Base-by-base conservation (phyloP, 2,329 filamentous ascomycete genomes). In the Aspergillus terreus region DNA sequence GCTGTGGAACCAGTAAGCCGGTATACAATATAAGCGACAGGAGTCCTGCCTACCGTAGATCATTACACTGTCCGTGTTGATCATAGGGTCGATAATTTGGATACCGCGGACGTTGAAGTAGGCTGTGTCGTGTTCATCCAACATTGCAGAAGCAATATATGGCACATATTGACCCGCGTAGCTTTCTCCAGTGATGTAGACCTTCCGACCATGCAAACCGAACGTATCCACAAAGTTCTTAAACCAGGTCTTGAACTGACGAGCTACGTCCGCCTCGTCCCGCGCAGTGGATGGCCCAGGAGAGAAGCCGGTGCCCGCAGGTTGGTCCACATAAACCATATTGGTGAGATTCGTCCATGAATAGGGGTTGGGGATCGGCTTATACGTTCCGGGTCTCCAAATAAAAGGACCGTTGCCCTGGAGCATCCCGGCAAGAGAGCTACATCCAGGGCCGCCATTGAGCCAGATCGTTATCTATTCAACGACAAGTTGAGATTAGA, bases 191-290 rank as follows among this genome's bases (percentile, higher is more conserved):
- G 86, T 79, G 51, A 94, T 81, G 67, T 87, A 92, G 9, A 90
- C 79, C 57, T 87, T 87, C 60, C 80, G 82, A 11, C 80, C 79
- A 17, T 87, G 78, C 61, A 90, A 75, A n/a, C 71, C 75, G 58
- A 91, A 91, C 0, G 83, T 84, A 32, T 88, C 76, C 52, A 89
- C 73, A 57, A 90, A 90, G 68, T 88, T 87, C 70, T 83, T 83
- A 78, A 84, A 91, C 72, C 90, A 94, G 46, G 86, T 86, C 14
- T 87, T 75, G 66, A 92, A 90, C 58, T n/a, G n/a, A 10, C 33
- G 6, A 6, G 23, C 23, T 1, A 23, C 23, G 6, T 23, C 23
- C 23, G 4, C 23, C 10, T 35, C 33, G 10, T 92, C 81, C n/a
- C 73, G 69, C 0, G 86, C 86, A 10, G 11, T n/a, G 33, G 11